Evolutionary conservation across 148 eudicot genomes (phyloP).

Genomic region (Spergularia marina): DNA sequence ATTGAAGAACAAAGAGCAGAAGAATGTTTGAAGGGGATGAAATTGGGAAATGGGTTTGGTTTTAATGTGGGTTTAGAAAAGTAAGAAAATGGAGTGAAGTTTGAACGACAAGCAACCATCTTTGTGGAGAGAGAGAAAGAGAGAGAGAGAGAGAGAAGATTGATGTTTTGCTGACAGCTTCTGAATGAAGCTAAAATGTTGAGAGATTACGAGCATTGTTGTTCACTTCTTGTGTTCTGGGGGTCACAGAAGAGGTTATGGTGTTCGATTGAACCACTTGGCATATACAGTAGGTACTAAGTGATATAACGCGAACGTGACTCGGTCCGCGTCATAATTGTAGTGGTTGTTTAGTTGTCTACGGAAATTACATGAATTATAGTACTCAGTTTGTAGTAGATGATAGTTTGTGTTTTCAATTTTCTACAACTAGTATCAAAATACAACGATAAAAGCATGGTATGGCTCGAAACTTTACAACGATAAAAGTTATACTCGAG

Average conservation of each 20-base stretch:
- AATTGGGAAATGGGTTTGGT: slow-evolving; percentile 23
- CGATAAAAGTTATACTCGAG: slow-evolving; percentile 11
- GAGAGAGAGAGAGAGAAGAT: neutral
- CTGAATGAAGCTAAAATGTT: neutral
- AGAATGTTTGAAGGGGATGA: neutral
- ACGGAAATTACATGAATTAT: too few relatives aligned
- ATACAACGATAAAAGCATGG: neutral
- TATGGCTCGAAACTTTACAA: neutral
- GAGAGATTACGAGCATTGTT: neutral
- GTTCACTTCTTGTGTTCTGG: neutral
- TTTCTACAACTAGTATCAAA: neutral
- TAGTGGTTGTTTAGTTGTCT: too few relatives aligned
- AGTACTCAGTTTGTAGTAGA: too few relatives aligned
- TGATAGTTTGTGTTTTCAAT: too few relatives aligned
- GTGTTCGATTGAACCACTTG: slow-evolving; percentile 24
- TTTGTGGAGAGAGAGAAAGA: neutral
- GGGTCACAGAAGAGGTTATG: neutral
- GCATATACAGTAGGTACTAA: neutral
- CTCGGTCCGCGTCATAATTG: too few relatives aligned
- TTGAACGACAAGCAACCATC: slow-evolving; percentile 37
- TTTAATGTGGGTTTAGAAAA: slow-evolving; percentile 22
- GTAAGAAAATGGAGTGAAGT: slow-evolving; percentile 26
- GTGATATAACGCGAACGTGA: too few relatives aligned
- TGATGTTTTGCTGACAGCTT: too few relatives aligned
- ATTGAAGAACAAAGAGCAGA: slow-evolving; percentile 24